Evolutionary conservation across 75 land plant genomes (phyloP), one percentile per base, ranked within the genome.

Genomic region (Gnetum montanum): DNA sequence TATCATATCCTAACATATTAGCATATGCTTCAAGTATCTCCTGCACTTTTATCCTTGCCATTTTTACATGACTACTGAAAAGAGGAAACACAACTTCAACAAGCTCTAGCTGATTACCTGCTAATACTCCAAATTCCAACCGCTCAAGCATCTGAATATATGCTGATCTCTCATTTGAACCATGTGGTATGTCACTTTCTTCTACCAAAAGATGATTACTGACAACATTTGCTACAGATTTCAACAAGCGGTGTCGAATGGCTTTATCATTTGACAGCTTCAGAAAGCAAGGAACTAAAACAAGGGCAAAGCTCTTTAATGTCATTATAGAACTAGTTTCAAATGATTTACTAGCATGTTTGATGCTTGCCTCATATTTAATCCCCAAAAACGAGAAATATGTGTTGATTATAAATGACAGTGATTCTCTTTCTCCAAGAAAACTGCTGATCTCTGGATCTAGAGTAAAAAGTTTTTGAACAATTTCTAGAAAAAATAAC

Each of bases 81-180:
- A 74, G 69, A 12, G 77, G 77, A 20, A 70, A 74, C 6, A 74
- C 58, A 41, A 74, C 77, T 46, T 74, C 77, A 23, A 74, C 36
- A 19, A 70, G 64, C 36, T 59, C 63, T 30, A 74, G 23, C 31
- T 43, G 64, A 6, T 54, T 59, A 33, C 55, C 54, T 36, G 26
- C 10, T 18, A 61, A 59, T 2, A 74, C 31, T 19, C 64, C 73
- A 25, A 51, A 59, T 8, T 64, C 48, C 16, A 74, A 43, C 30
- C 43, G 31, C 45, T 44, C 40, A 23, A 74, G 63, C 57, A 65
- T 53, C 38, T 60, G 60, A 25, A 63, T 35, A 51, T 70, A 74
- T 10, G 36, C 44, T 30, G 68, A 48, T 40, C 77, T 43, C 50
- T 70, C 69, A 38, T 36, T 74, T 43, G 77, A 70, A 23, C 77